These are phyloP conservation scores for Elsinoe ampelina DNA, from an alignment of 2,329 filamentous ascomycete species.

Conservation along the genomic window DNA sequence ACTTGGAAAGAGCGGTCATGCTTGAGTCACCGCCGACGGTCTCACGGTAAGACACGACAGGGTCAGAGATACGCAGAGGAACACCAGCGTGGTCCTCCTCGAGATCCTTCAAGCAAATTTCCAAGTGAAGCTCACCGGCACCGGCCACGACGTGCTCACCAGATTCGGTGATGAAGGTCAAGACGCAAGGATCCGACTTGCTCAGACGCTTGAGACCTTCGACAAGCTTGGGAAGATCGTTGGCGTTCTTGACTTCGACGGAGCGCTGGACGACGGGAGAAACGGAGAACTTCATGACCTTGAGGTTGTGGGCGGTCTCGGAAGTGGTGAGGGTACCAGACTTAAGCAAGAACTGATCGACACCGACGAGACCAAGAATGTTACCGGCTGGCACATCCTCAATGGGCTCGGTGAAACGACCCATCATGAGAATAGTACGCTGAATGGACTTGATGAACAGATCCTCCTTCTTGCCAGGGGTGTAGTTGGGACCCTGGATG, in stretches of 20 bases:
- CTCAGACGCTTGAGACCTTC: constrained; percentile 99
- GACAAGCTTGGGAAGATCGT: constrained; percentile 98
- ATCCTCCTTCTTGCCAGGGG: constrained; percentile 96
- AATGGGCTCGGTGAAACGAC: constrained; percentile 96
- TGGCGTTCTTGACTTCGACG: constrained; percentile 99
- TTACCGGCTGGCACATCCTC: constrained; percentile 99
- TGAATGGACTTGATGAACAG: constrained; percentile 99
- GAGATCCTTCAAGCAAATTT: constrained; percentile 99
- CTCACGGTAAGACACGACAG: constrained; percentile 98
- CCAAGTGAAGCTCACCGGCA: constrained; percentile 98
- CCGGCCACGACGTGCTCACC: constrained; percentile 99
- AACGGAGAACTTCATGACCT: constrained; percentile 99
- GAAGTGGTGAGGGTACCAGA: constrained; percentile 97
- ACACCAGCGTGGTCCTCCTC: constrained; percentile 99
- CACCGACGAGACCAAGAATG: constrained; percentile 98
- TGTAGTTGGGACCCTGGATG: constrained; percentile 99
- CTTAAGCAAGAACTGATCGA: constrained; percentile 99
- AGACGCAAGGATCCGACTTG: constrained; percentile 98
- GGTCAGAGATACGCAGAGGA: constrained; percentile 94
- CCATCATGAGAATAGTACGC: constrained; percentile 99
- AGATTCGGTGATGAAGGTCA: constrained; percentile 79
- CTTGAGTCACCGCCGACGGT: constrained; percentile 74
- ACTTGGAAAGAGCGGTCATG: constrained; percentile 98
- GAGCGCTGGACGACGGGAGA: constrained; percentile 97
- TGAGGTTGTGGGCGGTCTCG: constrained; percentile 98